Conservation (phyloP, 257 asterid genomes). For the Fraxinus quadrangulata region DNA sequence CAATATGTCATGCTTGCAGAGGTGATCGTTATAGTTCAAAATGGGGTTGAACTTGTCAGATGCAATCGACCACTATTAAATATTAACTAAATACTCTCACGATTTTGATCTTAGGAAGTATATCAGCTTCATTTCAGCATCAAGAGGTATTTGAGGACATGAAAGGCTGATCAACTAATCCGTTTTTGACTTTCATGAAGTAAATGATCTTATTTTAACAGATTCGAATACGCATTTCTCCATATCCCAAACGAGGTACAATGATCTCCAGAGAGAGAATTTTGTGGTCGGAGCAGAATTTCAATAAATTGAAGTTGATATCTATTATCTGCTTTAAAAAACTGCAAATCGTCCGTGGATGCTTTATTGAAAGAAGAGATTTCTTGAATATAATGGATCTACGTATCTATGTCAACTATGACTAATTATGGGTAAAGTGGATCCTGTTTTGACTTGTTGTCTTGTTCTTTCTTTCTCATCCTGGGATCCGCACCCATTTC, state of each 20-base stretch:
- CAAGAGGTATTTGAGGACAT: neutral
- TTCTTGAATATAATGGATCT: too few species aligned
- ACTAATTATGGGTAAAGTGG: too few species aligned
- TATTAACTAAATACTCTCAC: too few species aligned
- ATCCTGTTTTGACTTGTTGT: too few species aligned
- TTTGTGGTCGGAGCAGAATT: neutral
- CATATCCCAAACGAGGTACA: neutral
- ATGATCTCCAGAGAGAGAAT: neutral
- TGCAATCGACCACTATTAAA: too few species aligned
- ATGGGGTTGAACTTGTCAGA: too few species aligned
- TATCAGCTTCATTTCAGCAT: neutral
- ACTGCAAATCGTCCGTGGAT: neutral
- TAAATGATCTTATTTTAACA: neutral
- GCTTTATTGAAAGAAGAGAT: neutral
- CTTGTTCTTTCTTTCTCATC: too few species aligned
- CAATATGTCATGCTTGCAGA: too few species aligned
- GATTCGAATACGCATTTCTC: neutral
- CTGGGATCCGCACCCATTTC: too few species aligned
- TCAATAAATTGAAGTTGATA: neutral
- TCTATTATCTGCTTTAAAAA: neutral
- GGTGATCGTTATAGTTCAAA: too few species aligned
- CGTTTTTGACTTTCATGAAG: neutral
- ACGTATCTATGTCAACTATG: too few species aligned
- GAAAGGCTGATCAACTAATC: neutral
- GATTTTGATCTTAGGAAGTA: too few species aligned